Percentiles rank a stretch among this genome's conserved stretches.
Evolutionary conservation across 1,284 basidiomycete species (phyloP).

Genomic region (Ganoderma lucidum): DNA sequence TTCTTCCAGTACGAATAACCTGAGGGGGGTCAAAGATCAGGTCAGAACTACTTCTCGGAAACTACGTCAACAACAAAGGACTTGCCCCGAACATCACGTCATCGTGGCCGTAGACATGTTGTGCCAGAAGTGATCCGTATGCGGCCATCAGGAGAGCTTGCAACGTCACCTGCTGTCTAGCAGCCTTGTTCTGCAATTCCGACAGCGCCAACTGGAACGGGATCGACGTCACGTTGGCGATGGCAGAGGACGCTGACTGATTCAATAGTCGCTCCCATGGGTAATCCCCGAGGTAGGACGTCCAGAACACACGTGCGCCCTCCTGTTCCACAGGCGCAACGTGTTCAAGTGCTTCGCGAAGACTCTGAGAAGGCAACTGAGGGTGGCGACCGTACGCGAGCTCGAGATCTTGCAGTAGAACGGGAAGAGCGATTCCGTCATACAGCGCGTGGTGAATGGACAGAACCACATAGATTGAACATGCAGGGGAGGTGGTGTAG

Average conservation of each 20-base stretch:
- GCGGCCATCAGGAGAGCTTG: conserved; percentile 53
- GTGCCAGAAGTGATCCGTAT: conserved; percentile 46
- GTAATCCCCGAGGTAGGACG: conserved; percentile 44
- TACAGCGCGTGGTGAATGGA: conserved; percentile 59
- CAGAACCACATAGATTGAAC: conserved; percentile 41
- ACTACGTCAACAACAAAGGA: conserved; percentile 10
- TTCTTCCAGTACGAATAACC: conserved; percentile 57
- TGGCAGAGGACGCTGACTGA: conserved; percentile 23
- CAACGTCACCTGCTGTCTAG: conserved; percentile 49
- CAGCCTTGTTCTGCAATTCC: conserved; percentile 44
- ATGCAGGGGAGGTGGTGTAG: conserved; percentile 34
- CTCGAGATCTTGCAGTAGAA: conserved; percentile 50
- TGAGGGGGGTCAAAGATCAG: conserved; percentile 29
- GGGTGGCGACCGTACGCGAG: conserved; percentile 39
- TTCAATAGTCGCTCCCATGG: conserved; percentile 42
- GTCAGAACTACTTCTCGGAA: neutral
- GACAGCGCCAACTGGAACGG: conserved; percentile 42
- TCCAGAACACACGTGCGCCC: conserved; percentile 49
- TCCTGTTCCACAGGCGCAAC: conserved; percentile 42
- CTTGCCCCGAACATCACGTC: conserved; percentile 57
- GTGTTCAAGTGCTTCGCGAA: conserved; percentile 43
- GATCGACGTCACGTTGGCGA: conserved; percentile 33
- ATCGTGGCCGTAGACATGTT: conserved; percentile 36
- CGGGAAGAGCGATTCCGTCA: conserved; percentile 54
- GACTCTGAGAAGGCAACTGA: conserved; percentile 33